Base-by-base conservation (phyloP, 1,284 basidiomycete species). In the Papiliotrema terrestris region DNA sequence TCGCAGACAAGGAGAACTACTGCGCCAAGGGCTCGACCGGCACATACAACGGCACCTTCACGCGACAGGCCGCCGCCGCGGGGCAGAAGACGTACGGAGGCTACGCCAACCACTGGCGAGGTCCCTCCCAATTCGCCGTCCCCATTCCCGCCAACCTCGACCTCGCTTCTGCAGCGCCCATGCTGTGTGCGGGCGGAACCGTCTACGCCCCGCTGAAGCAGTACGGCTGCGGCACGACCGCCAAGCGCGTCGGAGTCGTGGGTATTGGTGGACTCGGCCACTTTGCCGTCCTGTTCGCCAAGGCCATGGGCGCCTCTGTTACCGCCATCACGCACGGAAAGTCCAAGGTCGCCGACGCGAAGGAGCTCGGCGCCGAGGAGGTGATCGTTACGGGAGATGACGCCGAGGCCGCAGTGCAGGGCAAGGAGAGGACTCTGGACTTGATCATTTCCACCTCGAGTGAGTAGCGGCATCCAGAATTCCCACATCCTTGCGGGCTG, bases 91-190 rank as follows among this genome's bases (percentile, higher is more conserved):
- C 77, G 1, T 73, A 73, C 56, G 79, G 79, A 23, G 79, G 80
- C n/a, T 81, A 79, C 60, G 69, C 59, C 56, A 52, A 62, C 43
- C 67, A 72, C 62, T 68, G 65, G 63, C 80, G 67, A 29, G 67
- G 67, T 44, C 63, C 67, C 3, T 50, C 63, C 22, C 82, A 80
- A 56, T 87, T 85, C 65, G 84, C 84, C 46, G 83, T 87, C 71
- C 80, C 81, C 14, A 81, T 89, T 47, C 86, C 86, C 0, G 80
- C 84, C 3, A 78, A 65, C 13, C 72, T 88, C 49, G 74, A 80
- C 43, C 78, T 80, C 3, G 80, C 81, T 83, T 87, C 72, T 80
- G 83, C 80, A 1, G 78, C 76, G 8, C 75, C 78, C 13, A 74
- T 79, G 69, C 67, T 81, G 22, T 80, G 78, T 55, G 67, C 59